Evolutionary conservation across 129 eudicot species (phyloP).

Genomic region (Pulicaria dysenterica): DNA sequence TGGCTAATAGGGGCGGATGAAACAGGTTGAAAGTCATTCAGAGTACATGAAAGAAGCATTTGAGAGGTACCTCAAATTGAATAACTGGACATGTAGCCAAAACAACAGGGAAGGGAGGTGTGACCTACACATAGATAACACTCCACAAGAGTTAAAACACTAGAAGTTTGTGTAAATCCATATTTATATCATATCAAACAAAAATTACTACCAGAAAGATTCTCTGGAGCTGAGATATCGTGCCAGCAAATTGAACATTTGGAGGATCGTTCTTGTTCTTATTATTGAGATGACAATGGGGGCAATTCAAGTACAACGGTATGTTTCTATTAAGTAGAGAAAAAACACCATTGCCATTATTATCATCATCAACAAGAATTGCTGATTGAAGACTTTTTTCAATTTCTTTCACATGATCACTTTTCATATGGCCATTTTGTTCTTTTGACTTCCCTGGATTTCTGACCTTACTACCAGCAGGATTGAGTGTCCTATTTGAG

Average conservation of each 20-base stretch:
- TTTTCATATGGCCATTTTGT: conserved; percentile 19
- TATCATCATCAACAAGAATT: conserved; percentile 62
- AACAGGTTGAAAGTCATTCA: no score
- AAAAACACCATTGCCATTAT: conserved; percentile 52
- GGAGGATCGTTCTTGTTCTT: conserved; percentile 61
- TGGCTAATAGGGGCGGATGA: no score
- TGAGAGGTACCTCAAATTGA: conserved; percentile 76
- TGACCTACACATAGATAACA: conserved; percentile 56
- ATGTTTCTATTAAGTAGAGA: conserved; percentile 65
- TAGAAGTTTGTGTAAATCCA: not conserved
- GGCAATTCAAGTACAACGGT: conserved; percentile 82
- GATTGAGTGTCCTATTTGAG: conserved; percentile 43
- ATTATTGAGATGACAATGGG: conserved; percentile 58
- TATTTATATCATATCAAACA: not conserved
- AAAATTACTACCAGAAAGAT: conserved; percentile 70
- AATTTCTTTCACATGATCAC: conserved; percentile 45
- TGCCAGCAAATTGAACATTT: conserved; percentile 62
- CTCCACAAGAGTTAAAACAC: not conserved
- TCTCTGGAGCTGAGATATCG: conserved; percentile 89
- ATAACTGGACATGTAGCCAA: conserved; percentile 71
- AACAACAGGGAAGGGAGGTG: conserved; percentile 80
- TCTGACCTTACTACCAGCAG: conserved; percentile 40
- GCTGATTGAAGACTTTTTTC: conserved; percentile 48
- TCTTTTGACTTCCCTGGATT: conserved; percentile 49
- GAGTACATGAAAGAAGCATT: conserved; percentile 6